phyloP scores from a whole-genome alignment of 345 rosid species.

The Populus deltoides region DNA sequence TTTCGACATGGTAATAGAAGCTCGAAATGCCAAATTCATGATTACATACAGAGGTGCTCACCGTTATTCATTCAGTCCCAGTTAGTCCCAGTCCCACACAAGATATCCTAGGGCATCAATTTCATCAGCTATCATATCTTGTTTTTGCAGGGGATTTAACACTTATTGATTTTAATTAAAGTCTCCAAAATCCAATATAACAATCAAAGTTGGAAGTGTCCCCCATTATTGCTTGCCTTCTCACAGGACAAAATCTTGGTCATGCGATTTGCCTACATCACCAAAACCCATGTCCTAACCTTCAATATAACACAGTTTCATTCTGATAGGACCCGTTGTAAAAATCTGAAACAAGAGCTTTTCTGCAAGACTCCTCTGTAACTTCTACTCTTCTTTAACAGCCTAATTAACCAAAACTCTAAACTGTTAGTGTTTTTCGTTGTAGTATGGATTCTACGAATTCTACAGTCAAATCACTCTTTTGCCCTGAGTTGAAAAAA shows the following conservation, averaged over 20 bases:
- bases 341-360: background rate
- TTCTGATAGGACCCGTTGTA: background rate
- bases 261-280: background rate
- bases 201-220: background rate
- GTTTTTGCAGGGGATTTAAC: background rate
- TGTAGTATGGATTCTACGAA: no score
- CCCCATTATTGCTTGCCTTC: background rate
- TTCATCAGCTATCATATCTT: background rate
- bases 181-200: background rate
- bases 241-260: background rate
- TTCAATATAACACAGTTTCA: background rate
- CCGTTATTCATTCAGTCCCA: background rate
- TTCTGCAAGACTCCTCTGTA: background rate
- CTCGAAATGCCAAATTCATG: background rate
- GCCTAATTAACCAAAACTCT: background rate
- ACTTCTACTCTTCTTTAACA: background rate
- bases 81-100: background rate
- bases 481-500: no score
- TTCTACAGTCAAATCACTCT: no score
- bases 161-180: no score
- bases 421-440: no score
- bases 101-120: constrained; percentile 6
- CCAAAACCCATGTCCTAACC: background rate
- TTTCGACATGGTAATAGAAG: no score
- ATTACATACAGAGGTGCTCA: background rate